Conservation (phyloP, 108 stramenopile species). For the Bacterosira constricta region DNA sequence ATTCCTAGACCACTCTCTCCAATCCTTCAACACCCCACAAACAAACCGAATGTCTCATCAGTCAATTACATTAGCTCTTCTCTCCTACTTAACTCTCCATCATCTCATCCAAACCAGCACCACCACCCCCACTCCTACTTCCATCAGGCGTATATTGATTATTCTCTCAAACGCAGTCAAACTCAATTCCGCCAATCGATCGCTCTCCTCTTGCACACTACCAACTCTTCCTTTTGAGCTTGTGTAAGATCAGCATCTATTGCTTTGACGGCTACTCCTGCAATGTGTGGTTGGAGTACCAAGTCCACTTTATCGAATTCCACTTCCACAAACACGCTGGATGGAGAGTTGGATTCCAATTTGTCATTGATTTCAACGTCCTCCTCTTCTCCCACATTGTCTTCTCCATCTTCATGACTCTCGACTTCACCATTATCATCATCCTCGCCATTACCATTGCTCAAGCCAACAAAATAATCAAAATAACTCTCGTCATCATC, state of each 20-base stretch:
- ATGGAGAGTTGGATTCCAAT: conserved; percentile 2
- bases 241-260: conserved; percentile 69
- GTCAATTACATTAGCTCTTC: too few relatives aligned
- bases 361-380: conserved; percentile 29
- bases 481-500: conserved; percentile 78
- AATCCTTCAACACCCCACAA: too few relatives aligned
- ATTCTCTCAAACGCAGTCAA: conserved; percentile 82
- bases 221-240: conserved; percentile 47
- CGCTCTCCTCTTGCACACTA: conserved; percentile 59
- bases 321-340: conserved; percentile 68
- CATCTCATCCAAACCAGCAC: too few relatives aligned
- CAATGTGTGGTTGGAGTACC: conserved; percentile 80
- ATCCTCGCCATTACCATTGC: conserved; percentile 53
- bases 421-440: too few relatives aligned
- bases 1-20: too few relatives aligned
- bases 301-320: conserved; percentile 85
- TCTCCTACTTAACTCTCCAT: too few relatives aligned
- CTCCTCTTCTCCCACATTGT: conserved; percentile 29
- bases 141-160: too few relatives aligned
- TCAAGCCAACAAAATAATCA: conserved; percentile 63
- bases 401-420: background rate
- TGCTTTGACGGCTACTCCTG: conserved; percentile 81
- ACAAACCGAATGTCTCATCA: too few relatives aligned
- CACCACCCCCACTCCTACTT: too few relatives aligned
- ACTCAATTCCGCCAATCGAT: conserved; percentile 75